Evolutionary conservation across 805 yeast genomes (phyloP), one percentile per base, ranked within the genome.

Genomic region (Kregervanrija delftensis): DNA sequence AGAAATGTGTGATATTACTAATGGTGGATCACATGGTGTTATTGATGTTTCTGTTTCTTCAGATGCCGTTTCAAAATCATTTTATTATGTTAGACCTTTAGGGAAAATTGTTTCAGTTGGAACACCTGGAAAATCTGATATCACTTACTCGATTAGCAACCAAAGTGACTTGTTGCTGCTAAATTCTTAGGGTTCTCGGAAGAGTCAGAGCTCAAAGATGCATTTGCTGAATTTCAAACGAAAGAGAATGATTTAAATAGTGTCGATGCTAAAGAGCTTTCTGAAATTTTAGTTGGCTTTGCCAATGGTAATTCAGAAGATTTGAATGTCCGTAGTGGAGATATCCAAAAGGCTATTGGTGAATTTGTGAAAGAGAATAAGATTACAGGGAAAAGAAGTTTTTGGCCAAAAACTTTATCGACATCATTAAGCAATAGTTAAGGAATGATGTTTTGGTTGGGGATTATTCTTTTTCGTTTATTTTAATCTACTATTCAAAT

Each of bases 41-140:
- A 76, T 80, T 53, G 80, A 80, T 59, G 84, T 66, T 35, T 79
- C 80, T 37, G 77, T 74, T 31, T 69, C 79, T 37, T 76, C 70
- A 53, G 46, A 47, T 38, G 77, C 79, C 43, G 68, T 73, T 46
- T 48, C 65, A 33, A 76, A 72, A 57, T 72, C 77, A 76, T 45
- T 79, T 73, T 69, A 73, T 47, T 79, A 77, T 60, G 79, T 67
- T 49, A 71, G 79, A 66, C 55, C 74, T 5, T 68, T 72, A 58
- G 85, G 85, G 61, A 76, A 77, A 46, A 79, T 76, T 53, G 78
- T 71, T 37, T 68, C 71, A 46, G 83, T 79, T 49, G 83, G 85
- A 57, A 65, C 86, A 57, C 95, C 95, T 57, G 85, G 86, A 28
- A 80, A 79, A 56, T 89, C 90, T 51, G 75, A 76, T 64, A 76